Evolutionary conservation across 2,329 filamentous ascomycete species (phyloP).

Genomic region (Tolypocladium cylindrosporum): DNA sequence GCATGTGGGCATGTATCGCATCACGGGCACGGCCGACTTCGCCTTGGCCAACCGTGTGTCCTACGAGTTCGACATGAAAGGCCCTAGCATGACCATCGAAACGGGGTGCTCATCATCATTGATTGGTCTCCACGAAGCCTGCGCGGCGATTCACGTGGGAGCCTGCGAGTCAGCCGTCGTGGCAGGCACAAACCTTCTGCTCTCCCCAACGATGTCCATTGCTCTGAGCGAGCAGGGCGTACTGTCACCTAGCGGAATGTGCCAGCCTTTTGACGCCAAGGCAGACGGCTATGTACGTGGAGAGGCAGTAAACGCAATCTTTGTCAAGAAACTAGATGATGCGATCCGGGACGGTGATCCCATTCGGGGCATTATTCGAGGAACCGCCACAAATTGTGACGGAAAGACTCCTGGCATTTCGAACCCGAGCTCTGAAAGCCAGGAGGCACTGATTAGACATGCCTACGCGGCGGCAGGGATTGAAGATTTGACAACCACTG

Average conservation of each 20-base stretch:
- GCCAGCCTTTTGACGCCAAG: conserved; percentile 16
- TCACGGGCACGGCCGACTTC: conserved; percentile 14
- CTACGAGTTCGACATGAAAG: conserved; percentile 18
- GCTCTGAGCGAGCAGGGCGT: conserved; percentile 4
- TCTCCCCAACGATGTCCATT: conserved; percentile 7
- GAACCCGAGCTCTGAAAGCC: conserved; percentile 20
- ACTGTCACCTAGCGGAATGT: conserved; percentile 13
- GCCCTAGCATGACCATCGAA: conserved; percentile 16
- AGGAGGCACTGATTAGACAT: conserved; percentile 17
- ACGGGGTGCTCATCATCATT: conserved; percentile 21
- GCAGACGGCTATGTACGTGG: conserved; percentile 32
- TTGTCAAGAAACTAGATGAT: conserved; percentile 30
- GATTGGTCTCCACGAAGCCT: conserved; percentile 16
- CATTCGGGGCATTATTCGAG: conserved; percentile 13
- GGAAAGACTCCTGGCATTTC: conserved; percentile 30
- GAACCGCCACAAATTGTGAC: conserved; percentile 22
- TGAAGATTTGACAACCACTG: conserved; percentile 5
- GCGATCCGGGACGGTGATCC: conserved; percentile 30
- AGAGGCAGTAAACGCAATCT: conserved; percentile 22
- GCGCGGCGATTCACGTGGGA: conserved; percentile 11
- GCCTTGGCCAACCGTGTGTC: conserved; percentile 18
- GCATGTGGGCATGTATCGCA: conserved; percentile 5
- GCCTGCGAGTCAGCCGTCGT: conserved; percentile 15
- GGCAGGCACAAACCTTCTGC: conserved; percentile 9
- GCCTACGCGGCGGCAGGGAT: conserved; percentile 14